These are phyloP conservation scores for Ilex paraguariensis DNA, from an alignment of 305 asterid genomes.

Conservation along the genomic window DNA sequence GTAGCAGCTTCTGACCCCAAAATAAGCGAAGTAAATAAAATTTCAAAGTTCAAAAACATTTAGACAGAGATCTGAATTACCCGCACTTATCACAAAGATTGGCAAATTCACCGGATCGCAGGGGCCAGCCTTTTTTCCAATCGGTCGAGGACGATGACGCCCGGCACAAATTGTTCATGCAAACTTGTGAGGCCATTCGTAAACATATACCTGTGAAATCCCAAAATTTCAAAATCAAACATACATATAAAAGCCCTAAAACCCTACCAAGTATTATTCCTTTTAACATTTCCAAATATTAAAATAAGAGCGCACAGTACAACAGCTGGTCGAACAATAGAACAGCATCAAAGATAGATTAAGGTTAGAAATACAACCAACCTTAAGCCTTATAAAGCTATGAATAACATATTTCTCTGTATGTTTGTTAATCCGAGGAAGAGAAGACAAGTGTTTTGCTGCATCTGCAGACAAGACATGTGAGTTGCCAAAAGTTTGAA, in stretches of 20 bases:
- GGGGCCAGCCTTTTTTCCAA: conserved; percentile 78
- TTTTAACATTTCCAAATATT: background rate
- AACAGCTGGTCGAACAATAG: background rate
- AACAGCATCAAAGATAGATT: background rate
- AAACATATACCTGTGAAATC: background rate
- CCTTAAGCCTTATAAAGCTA: too few relatives aligned
- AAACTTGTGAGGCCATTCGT: conserved; percentile 50
- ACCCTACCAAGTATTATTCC: background rate
- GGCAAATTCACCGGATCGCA: conserved; percentile 76
- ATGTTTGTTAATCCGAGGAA: too few relatives aligned
- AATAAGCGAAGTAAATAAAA: background rate
- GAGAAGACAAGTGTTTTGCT: too few relatives aligned
- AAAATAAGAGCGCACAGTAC: background rate
- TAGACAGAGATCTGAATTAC: conserved; percentile 24
- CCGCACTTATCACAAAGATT: conserved; percentile 75
- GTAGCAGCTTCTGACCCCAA: background rate
- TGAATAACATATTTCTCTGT: too few relatives aligned
- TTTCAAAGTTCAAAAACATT: background rate
- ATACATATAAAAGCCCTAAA: background rate
- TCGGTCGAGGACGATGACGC: conserved; percentile 26
- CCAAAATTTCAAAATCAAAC: too few relatives aligned
- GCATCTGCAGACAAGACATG: too few relatives aligned
- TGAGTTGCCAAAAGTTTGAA: too few relatives aligned
- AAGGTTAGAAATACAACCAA: too few relatives aligned
- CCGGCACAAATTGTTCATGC: conserved; percentile 75